Evolutionary conservation across 345 rosid genomes (phyloP), one percentile per base, ranked within the genome.

Genomic region (Microthlaspi erraticum): DNA sequence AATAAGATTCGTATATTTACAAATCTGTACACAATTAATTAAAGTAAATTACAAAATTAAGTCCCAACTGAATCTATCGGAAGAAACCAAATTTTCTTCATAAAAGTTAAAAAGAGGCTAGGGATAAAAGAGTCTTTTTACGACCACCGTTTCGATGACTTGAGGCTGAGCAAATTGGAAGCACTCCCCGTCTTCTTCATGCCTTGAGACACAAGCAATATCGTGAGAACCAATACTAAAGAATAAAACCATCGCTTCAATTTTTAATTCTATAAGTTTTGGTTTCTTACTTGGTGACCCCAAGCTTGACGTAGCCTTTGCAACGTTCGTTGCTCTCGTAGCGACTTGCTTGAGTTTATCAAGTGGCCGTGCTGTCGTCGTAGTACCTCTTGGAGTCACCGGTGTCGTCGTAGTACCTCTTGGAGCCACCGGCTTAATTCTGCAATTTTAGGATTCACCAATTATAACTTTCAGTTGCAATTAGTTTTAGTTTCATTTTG

Each of bases 341-440:
- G 72, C 61, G 5, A 50, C 72, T 71, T 61, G 75, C 48, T 60
- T 73, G 23, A 73, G 77, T 42, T 73, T 73, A 59, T 66, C 77
- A 58, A 73, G 67, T 66, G 77, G 72, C 50, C 77, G 67, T 66
- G 72, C 20, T 39, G 77, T 66, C 29, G 64, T 38, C 20, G 61
- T 49, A 46, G 52, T 46, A 56, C 10, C 19, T 72, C 72, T 66
- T 66, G 77, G 70, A 59, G 72, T 73, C 54, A 73, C 72, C n/a
- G 67, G 61, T 39, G 77, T 66, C 29, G 64, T 38, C 20, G 61
- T 49, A 46, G 52, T 46, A 56, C 10, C 19, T 72, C 72, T 66
- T 66, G 77, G 70, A 59, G 72, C 66, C 54, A 73, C 72, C n/a
- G 67, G 61, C 51, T 73, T 73, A 10, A 48, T 29, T 41, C 77